Evolutionary conservation across 805 yeast species (phyloP).

Genomic region (Teunomyces lycoperdinae): DNA sequence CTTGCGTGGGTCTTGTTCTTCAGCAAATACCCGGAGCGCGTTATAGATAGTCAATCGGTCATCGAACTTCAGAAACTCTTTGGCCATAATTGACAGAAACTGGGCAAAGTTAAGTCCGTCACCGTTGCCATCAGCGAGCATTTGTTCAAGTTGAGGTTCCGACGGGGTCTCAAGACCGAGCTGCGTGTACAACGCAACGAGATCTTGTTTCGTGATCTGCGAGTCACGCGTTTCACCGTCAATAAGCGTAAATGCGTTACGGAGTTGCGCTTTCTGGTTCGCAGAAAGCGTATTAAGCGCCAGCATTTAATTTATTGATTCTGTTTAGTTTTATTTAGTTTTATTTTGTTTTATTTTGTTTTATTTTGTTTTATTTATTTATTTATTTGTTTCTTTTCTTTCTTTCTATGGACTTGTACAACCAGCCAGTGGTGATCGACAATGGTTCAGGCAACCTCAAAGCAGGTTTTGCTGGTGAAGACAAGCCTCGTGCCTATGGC

Average conservation of each 20-base stretch:
- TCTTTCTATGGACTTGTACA: slow-evolving; percentile 25
- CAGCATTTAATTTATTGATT: slow-evolving; percentile 14
- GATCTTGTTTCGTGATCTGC: slow-evolving; percentile 50
- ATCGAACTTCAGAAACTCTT: slow-evolving; percentile 50
- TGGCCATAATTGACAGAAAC: slow-evolving; percentile 62
- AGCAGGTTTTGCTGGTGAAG: slow-evolving; percentile 93
- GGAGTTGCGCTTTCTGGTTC: slow-evolving; percentile 61
- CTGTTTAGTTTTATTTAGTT: not conserved
- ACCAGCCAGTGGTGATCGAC: slow-evolving; percentile 47
- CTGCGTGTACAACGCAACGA: slow-evolving; percentile 51
- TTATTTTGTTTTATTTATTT: not conserved
- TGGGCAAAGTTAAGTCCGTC: slow-evolving; percentile 58
- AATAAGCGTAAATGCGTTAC: slow-evolving; percentile 74
- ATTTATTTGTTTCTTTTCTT: not conserved
- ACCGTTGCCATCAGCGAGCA: slow-evolving; percentile 41
- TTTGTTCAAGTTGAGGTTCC: slow-evolving; percentile 42
- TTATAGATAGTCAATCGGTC: slow-evolving; percentile 48
- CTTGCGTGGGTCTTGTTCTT: slow-evolving; percentile 19
- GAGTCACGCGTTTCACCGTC: slow-evolving; percentile 81
- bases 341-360: not conserved
- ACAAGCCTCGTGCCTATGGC: slow-evolving; percentile 63
- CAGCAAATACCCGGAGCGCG: slow-evolving; percentile 57
- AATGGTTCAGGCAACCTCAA: slow-evolving; percentile 80
- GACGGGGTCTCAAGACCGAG: slow-evolving; percentile 48
- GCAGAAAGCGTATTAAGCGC: slow-evolving; percentile 47